Evolutionary conservation across 176 grass and related monocot species (phyloP).

Genomic region (Phyllostachys edulis): DNA sequence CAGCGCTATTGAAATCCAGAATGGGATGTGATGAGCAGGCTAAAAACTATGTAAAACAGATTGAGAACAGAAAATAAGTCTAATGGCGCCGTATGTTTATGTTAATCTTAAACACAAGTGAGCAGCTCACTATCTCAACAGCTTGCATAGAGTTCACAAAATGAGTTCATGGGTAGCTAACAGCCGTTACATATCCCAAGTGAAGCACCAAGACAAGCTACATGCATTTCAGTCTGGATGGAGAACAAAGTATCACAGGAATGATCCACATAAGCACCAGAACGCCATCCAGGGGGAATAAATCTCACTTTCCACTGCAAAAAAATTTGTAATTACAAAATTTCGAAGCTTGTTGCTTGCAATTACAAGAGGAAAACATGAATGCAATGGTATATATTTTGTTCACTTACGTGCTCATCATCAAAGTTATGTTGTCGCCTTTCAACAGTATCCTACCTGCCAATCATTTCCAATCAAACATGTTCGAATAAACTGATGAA

Average conservation of each 20-base stretch:
- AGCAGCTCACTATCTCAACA: constrained; percentile 25
- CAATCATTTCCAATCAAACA: constrained; percentile 18
- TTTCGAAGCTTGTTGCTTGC: background rate
- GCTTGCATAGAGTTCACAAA: background rate
- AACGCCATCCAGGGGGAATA: background rate
- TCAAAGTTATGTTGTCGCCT: constrained; percentile 96
- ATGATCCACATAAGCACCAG: background rate
- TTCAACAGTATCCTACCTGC: constrained; percentile 90
- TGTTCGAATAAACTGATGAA: background rate
- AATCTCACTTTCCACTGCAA: constrained; percentile 46
- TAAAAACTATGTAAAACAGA: background rate
- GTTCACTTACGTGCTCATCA: constrained; percentile 81
- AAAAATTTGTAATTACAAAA: background rate
- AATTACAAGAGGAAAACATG: background rate
- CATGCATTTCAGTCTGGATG: constrained; percentile 24
- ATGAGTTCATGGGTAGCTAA: constrained; percentile 13
- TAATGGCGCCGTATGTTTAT: background rate
- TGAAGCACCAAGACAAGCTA: constrained; percentile 20
- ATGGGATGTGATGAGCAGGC: background rate
- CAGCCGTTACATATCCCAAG: constrained; percentile 10
- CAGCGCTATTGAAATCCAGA: background rate
- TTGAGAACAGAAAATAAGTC: background rate
- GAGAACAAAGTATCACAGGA: constrained; percentile 4
- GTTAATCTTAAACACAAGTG: constrained; percentile 12
- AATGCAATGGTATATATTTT: background rate